Percentiles rank a stretch among this genome's conserved stretches.
Evolutionary conservation across 2,329 filamentous ascomycete species (phyloP).

Genomic region (Lecanicillium sp.): DNA sequence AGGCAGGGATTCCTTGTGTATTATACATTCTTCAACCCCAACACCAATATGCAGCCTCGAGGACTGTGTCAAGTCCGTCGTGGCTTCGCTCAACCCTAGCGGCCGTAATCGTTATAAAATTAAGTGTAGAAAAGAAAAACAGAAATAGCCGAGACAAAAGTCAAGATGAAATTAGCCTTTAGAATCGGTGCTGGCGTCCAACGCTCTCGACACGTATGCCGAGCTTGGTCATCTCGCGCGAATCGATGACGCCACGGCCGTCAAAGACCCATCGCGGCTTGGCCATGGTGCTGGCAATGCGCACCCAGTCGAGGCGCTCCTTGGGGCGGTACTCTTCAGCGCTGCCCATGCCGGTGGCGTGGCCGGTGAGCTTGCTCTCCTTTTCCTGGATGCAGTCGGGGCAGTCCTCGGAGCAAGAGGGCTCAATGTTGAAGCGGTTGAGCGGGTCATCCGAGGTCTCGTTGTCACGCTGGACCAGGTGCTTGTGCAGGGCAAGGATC

Average conservation of each 20-base stretch:
- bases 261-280: conserved; percentile 51
- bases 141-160: not conserved
- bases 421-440: conserved; percentile 35
- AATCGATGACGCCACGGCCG: conserved; percentile 46
- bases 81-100: too few relatives aligned
- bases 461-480: conserved; percentile 27
- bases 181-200: conserved; percentile 38
- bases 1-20: too few relatives aligned
- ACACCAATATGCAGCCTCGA: too few relatives aligned
- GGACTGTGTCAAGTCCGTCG: too few relatives aligned
- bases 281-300: conserved; percentile 40
- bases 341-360: conserved; percentile 33
- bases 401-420: conserved; percentile 36
- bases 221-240: conserved; percentile 38
- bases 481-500: conserved; percentile 39
- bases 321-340: conserved; percentile 37
- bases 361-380: conserved; percentile 28
- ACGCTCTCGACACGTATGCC: conserved; percentile 46
- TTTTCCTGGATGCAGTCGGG: conserved; percentile 40
- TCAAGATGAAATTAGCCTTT: conserved; percentile 7
- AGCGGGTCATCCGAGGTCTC: conserved; percentile 34
- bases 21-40: too few relatives aligned
- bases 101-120: not conserved
- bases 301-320: conserved; percentile 43
- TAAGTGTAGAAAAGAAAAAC: not conserved